A percentile compares a stretch with the other conserved stretches of the same genome.
Conservation (phyloP, 164 flowering plant genomes). For the Chloranthus sessilifolius region DNA sequence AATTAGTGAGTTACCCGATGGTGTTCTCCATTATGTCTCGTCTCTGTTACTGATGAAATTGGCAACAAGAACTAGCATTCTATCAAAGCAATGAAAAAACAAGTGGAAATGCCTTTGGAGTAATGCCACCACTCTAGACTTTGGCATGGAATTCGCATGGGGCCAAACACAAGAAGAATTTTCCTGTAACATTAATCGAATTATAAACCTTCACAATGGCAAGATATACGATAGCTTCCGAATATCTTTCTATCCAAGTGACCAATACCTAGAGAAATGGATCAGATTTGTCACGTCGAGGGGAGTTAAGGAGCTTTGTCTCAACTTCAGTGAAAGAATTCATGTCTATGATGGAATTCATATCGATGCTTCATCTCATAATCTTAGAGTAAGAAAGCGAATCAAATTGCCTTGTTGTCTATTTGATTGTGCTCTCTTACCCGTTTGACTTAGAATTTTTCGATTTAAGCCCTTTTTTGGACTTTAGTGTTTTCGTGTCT, state of each 20-base stretch:
- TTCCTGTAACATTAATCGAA: background rate
- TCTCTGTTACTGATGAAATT: background rate
- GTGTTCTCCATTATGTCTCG: background rate
- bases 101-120: background rate
- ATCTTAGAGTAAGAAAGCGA: background rate
- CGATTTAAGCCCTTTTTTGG: conserved; percentile 1
- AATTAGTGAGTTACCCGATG: background rate
- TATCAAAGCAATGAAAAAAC: background rate
- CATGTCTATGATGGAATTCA: no score
- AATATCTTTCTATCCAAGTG: conserved; percentile 3
- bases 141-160: background rate
- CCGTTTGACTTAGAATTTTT: background rate
- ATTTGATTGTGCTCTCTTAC: conserved; percentile 6
- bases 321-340: conserved; percentile 2
- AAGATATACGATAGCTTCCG: conserved; percentile 2
- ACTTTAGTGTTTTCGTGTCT: conserved; percentile 8
- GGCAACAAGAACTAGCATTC: background rate
- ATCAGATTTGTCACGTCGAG: conserved; percentile 1
- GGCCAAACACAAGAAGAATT: conserved; percentile 4
- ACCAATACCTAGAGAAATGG: conserved; percentile 4
- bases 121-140: background rate
- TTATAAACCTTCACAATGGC: background rate
- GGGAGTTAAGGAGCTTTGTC: conserved; percentile 10
- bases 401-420: conserved; percentile 1
- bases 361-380: background rate